These are phyloP conservation scores for Neopestalotiopsis sp. DNA, from an alignment of 2,329 filamentous ascomycete species.

Conservation along the genomic window DNA sequence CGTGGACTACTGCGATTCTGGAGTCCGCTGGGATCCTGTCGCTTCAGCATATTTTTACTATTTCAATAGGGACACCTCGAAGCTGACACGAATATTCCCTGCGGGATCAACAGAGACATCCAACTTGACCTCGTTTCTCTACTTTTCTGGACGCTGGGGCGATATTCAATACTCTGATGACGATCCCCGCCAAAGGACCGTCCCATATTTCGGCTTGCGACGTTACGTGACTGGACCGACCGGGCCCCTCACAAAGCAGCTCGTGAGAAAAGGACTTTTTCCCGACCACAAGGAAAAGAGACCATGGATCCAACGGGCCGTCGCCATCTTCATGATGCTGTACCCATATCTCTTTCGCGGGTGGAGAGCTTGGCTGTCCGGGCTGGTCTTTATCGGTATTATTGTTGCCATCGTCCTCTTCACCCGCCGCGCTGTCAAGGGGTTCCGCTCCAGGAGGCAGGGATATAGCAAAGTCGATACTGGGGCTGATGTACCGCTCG, in stretches of 20 bases:
- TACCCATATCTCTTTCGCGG: slow-evolving; percentile 8
- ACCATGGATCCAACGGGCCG: slow-evolving; percentile 8
- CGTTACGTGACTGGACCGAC: slow-evolving; percentile 10
- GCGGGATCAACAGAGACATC: background rate
- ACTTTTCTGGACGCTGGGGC: slow-evolving; percentile 1
- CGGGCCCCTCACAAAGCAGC: slow-evolving; percentile 4
- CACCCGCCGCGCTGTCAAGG: background rate
- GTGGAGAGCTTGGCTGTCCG: slow-evolving; percentile 10
- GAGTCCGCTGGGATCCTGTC: background rate
- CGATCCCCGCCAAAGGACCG: slow-evolving; percentile 7
- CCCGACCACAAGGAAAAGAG: slow-evolving; percentile 1
- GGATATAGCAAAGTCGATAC: slow-evolving; percentile 7
- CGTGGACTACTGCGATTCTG: slow-evolving; percentile 2
- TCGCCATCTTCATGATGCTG: slow-evolving; percentile 3
- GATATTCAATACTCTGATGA: slow-evolving; percentile 9
- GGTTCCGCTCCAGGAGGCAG: background rate
- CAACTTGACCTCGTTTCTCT: slow-evolving; percentile 7
- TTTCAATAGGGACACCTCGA: background rate
- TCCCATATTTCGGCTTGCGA: slow-evolving; percentile 6
- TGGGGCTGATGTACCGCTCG: background rate
- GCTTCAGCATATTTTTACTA: slow-evolving; percentile 11
- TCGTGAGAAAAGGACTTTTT: slow-evolving; percentile 4
- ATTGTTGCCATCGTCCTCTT: background rate
- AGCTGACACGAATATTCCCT: background rate
- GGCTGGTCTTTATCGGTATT: background rate